A percentile compares a stretch with the other conserved stretches of the same genome.
phyloP scores from a whole-genome alignment of 805 yeast species.

The Yarrowia deformans region DNA sequence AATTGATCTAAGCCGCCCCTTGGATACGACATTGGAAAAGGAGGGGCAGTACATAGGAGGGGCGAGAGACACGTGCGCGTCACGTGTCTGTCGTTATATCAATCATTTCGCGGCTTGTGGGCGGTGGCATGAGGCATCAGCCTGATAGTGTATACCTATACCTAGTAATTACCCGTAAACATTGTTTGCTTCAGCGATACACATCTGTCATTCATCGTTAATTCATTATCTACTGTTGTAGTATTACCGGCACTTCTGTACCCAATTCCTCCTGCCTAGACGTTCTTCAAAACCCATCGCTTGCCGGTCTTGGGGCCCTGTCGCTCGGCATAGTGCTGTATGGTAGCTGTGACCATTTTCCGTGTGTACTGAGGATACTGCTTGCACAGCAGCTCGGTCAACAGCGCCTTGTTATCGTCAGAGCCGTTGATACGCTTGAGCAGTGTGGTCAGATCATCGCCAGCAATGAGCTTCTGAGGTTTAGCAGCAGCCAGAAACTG shows the following conservation, averaged over 20 bases:
- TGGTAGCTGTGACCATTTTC: slow-evolving; percentile 17
- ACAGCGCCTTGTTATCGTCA: slow-evolving; percentile 21
- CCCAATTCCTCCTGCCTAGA: not conserved
- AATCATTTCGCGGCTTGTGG: no score
- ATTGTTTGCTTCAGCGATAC: no score
- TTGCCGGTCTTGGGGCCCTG: slow-evolving; percentile 10
- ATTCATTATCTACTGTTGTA: not conserved
- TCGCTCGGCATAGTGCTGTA: slow-evolving; percentile 27
- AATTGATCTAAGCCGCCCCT: no score
- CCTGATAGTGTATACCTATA: no score
- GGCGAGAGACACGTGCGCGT: no score
- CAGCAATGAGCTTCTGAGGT: slow-evolving; percentile 15
- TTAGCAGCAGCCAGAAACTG: slow-evolving; percentile 13
- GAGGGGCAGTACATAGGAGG: no score
- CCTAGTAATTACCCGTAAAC: no score
- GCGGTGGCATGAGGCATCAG: no score
- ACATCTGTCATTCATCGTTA: not conserved
- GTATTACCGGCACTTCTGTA: not conserved
- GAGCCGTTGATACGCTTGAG: slow-evolving; percentile 14
- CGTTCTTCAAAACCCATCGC: slow-evolving; percentile 29
- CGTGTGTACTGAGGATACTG: slow-evolving; percentile 22
- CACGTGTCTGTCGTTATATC: no score
- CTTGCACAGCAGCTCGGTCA: slow-evolving; percentile 16
- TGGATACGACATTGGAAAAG: no score
- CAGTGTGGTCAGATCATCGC: not conserved